Percentiles rank a stretch among this genome's conserved stretches.
phyloP scores from a whole-genome alignment of 2,329 filamentous ascomycete species.

The Fusarium sp. region DNA sequence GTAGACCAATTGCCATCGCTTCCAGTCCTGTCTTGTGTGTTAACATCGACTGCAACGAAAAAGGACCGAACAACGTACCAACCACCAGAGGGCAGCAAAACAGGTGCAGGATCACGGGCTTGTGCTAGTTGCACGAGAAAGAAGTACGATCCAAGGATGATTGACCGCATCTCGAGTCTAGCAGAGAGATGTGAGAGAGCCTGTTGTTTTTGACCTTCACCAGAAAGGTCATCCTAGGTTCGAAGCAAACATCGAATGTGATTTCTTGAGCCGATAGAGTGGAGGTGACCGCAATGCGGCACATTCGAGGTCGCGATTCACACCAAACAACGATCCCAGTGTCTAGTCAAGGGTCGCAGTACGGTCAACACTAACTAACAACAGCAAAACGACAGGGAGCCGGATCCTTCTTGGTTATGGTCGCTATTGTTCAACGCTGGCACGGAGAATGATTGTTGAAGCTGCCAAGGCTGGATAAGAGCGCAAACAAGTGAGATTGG shows the following conservation, averaged over 20 bases:
- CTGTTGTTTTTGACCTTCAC: background rate
- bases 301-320: conserved; percentile 1
- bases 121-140: conserved; percentile 28
- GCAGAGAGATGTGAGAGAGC: background rate
- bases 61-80: conserved; percentile 25
- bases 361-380: background rate
- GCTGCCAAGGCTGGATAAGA: background rate
- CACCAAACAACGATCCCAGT: background rate
- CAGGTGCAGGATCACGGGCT: conserved; percentile 31
- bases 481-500: background rate
- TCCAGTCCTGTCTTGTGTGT: conserved; percentile 59
- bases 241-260: conserved; percentile 5
- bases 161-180: conserved; percentile 25
- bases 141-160: conserved; percentile 23
- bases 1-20: conserved; percentile 78
- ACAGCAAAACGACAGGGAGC: background rate
- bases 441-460: background rate
- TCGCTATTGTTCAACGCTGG: background rate
- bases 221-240: background rate
- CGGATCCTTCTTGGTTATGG: background rate
- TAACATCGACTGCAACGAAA: background rate
- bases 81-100: conserved; percentile 32
- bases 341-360: background rate
- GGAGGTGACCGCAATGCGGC: conserved; percentile 11
- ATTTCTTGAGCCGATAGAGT: background rate